A percentile compares a stretch with the other conserved stretches of the same genome.
These are phyloP conservation scores for Euphorbia peplus DNA, from an alignment of 345 rosid species.

Conservation along the genomic window DNA sequence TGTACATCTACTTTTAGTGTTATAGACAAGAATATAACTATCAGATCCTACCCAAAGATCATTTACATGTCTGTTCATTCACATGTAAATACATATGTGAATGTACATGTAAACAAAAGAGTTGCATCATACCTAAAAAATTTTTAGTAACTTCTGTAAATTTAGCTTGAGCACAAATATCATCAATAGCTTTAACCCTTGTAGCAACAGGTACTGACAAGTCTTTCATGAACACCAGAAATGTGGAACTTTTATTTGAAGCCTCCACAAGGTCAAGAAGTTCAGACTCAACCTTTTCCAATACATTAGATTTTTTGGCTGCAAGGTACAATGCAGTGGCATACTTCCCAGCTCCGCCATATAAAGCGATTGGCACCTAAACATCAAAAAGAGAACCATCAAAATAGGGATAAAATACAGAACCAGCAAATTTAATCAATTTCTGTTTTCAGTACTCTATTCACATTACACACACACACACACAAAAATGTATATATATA, in stretches of 20 bases:
- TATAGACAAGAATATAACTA: no score
- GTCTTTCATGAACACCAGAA: slow-evolving; percentile 71
- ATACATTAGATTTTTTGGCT: slow-evolving; percentile 55
- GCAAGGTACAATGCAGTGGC: slow-evolving; percentile 76
- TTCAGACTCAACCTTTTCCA: slow-evolving; percentile 79
- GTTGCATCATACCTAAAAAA: slow-evolving; percentile 60
- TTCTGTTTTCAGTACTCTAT: neutral
- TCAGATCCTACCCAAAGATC: no score
- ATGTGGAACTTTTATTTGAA: slow-evolving; percentile 50
- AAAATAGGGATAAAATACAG: slow-evolving; percentile 9
- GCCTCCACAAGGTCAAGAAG: slow-evolving; percentile 64
- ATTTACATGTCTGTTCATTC: no score
- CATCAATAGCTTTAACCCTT: slow-evolving; percentile 58
- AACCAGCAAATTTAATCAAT: neutral
- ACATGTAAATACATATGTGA: neutral
- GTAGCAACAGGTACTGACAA: slow-evolving; percentile 61
- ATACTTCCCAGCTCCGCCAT: slow-evolving; percentile 84
- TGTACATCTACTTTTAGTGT: no score
- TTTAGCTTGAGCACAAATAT: slow-evolving; percentile 61
- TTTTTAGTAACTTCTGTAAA: slow-evolving; percentile 65
- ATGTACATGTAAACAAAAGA: neutral
- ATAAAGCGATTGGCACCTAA: slow-evolving; percentile 70
- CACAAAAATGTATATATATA: neutral
- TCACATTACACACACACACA: no score
- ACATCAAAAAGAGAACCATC: slow-evolving; percentile 10